A percentile compares a stretch with the other conserved stretches of the same genome.
These are phyloP conservation scores for Arachnomyces sp. DNA, from an alignment of 2,329 filamentous ascomycete genomes.

Conservation along the genomic window DNA sequence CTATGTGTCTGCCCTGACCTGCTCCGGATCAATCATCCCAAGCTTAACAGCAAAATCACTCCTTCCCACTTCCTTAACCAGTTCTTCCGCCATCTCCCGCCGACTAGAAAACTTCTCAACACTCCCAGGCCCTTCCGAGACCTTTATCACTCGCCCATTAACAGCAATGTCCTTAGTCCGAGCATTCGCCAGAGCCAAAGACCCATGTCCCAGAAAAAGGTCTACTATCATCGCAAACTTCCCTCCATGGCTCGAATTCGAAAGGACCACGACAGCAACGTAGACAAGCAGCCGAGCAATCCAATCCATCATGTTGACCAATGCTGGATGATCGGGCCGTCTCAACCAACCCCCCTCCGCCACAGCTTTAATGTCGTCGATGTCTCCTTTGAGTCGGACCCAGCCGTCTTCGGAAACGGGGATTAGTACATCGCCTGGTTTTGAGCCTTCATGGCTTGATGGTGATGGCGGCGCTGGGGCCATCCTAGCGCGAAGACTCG, in stretches of 20 bases:
- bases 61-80: slow-evolving; percentile 25
- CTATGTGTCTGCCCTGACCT: too few species aligned
- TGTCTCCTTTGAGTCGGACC: slow-evolving; percentile 47
- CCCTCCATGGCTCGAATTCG: slow-evolving; percentile 49
- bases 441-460: slow-evolving; percentile 29
- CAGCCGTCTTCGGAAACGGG: slow-evolving; percentile 46
- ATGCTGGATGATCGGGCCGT: slow-evolving; percentile 35
- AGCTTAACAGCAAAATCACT: too few species aligned
- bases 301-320: slow-evolving; percentile 46
- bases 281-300: slow-evolving; percentile 52
- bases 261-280: slow-evolving; percentile 47
- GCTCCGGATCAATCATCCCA: too few species aligned
- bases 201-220: slow-evolving; percentile 45
- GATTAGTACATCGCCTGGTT: slow-evolving; percentile 45
- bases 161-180: slow-evolving; percentile 43
- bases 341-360: slow-evolving; percentile 52
- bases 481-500: slow-evolving; percentile 45
- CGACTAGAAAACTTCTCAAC: slow-evolving; percentile 25
- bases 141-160: slow-evolving; percentile 39
- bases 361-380: slow-evolving; percentile 53
- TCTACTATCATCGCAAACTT: slow-evolving; percentile 46
- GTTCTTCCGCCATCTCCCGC: slow-evolving; percentile 30
- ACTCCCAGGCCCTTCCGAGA: slow-evolving; percentile 12
- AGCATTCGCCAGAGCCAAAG: slow-evolving; percentile 50
- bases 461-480: slow-evolving; percentile 19